Conservation (phyloP, 2,329 filamentous ascomycete genomes). For the Ascochyta koolunga region DNA sequence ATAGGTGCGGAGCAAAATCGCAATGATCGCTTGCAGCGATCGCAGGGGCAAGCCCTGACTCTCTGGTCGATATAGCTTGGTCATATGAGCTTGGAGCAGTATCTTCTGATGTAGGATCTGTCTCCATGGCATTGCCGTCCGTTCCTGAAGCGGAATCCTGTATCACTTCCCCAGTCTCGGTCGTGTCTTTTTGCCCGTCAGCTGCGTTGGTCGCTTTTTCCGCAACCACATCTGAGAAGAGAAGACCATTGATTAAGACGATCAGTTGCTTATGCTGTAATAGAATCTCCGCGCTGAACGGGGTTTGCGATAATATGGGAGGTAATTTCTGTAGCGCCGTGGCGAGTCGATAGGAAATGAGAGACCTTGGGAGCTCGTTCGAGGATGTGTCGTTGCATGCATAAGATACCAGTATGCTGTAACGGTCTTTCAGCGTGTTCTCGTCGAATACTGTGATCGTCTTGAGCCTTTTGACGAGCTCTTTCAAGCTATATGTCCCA, state of each 20-base stretch:
- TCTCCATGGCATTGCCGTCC: background rate
- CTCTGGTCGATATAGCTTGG: background rate
- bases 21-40: conserved; percentile 53
- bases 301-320: conserved; percentile 16
- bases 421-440: conserved; percentile 39
- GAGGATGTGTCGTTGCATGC: conserved; percentile 29
- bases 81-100: background rate
- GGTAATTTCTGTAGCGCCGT: conserved; percentile 27
- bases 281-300: conserved; percentile 32
- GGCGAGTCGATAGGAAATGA: conserved; percentile 43
- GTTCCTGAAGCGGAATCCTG: background rate
- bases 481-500: conserved; percentile 2
- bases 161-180: background rate
- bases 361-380: conserved; percentile 27
- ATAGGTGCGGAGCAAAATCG: conserved; percentile 58
- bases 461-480: conserved; percentile 30
- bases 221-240: background rate
- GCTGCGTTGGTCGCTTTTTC: background rate
- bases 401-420: conserved; percentile 35
- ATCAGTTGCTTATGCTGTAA: conserved; percentile 28
- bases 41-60: background rate
- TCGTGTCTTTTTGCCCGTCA: background rate
- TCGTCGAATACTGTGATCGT: conserved; percentile 29
- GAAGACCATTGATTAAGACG: conserved; percentile 26
- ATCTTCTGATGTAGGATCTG: background rate